Evolutionary conservation across 257 asterid species (phyloP), one percentile per base, ranked within the genome.

Genomic region (Fraxinus excelsior): DNA sequence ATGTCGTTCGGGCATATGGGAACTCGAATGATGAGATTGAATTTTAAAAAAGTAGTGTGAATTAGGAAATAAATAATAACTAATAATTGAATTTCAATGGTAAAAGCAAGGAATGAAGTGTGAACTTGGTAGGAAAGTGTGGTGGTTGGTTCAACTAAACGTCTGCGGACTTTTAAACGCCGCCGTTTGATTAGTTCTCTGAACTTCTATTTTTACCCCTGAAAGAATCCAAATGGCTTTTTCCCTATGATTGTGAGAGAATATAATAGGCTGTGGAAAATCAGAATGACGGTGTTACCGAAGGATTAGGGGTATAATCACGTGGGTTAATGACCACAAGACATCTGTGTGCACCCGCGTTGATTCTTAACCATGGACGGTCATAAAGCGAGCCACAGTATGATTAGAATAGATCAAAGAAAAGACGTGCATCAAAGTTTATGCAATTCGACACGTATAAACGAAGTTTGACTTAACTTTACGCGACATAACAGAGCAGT

Each of bases 131-230:
- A 84, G 90, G 88, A 83, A 86, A 76, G 85, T 65, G 90, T 82
- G 72, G 93, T 89, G 82, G 95, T 89, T 87, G 85, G 96, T 92
- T 88, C 90, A 88, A 89, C 96, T 79, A 87, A 87, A 85, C 81
- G 83, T 80, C 86, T 67, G 84, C 87, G 80, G 86, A 74, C 86
- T 37, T 35, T 5, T 2, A 79, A 73, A 85, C 82, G 73, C 38
- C 84, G 38, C 76, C 81, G 84, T 82, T 70, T 23, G 58, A 23
- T 25, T 19, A 16, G 7, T 4, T 29, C 14, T 1, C 18, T 5
- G 2, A 0, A 0, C 29, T 76, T 44, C 31, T 79, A 0, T 0
- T 12, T 77, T 13, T 80, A 23, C 76, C 88, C 83, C 76, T 76
- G 0, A 5, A 58, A 1, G 32, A 74, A 10, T 0, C 9, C 0